phyloP scores from a whole-genome alignment of 2,329 filamentous ascomycete species.

The Epichloe gansuensis region DNA sequence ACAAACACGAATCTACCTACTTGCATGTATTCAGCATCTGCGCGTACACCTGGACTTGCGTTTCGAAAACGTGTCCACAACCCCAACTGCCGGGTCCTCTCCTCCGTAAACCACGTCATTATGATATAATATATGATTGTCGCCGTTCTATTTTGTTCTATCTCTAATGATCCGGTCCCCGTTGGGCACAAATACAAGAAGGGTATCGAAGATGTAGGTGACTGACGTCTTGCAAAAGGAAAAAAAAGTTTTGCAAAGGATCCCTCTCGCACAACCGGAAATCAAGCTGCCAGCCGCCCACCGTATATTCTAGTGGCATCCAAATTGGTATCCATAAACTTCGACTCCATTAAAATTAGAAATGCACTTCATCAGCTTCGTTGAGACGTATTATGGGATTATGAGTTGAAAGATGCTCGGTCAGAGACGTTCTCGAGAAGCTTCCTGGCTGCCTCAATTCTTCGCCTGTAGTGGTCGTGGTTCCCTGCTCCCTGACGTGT shows the following conservation, averaged over 20 bases:
- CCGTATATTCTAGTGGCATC: neutral
- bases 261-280: neutral
- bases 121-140: neutral
- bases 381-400: neutral
- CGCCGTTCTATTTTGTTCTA: neutral
- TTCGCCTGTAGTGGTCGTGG: constrained; percentile 52
- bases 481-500: constrained; percentile 44
- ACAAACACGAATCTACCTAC: neutral
- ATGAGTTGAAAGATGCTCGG: neutral
- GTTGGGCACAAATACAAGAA: constrained; percentile 8
- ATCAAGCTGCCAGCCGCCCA: neutral
- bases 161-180: neutral
- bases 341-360: neutral
- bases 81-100: neutral
- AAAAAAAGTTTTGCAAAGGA: neutral
- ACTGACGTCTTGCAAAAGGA: neutral
- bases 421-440: constrained; percentile 42
- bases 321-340: too few relatives aligned
- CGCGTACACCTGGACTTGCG: neutral
- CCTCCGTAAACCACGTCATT: neutral
- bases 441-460: constrained; percentile 62
- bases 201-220: constrained; percentile 15
- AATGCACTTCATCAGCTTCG: neutral
- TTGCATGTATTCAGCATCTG: neutral
- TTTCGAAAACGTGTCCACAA: constrained; percentile 1